phyloP scores from a whole-genome alignment of 108 stramenopile species.

The Stephanodiscus minutulus region DNA sequence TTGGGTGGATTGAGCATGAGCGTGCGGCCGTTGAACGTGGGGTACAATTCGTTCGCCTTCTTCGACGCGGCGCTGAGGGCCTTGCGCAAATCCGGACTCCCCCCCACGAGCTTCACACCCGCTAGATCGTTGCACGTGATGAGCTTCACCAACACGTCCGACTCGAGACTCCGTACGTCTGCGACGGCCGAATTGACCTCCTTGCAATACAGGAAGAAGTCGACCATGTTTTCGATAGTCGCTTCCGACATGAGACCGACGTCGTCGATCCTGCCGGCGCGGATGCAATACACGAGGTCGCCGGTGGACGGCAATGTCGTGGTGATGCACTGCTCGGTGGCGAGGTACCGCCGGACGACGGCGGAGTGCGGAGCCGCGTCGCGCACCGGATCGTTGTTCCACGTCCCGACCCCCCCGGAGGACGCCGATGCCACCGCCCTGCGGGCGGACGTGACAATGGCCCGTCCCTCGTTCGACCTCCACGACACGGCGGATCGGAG shows the following conservation, averaged over 20 bases:
- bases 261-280: constrained; percentile 86
- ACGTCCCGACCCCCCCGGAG: constrained; percentile 29
- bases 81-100: constrained; percentile 61
- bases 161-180: constrained; percentile 59
- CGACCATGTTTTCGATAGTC: constrained; percentile 59
- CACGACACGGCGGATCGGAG: constrained; percentile 57
- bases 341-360: constrained; percentile 57
- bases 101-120: constrained; percentile 72
- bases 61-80: constrained; percentile 69
- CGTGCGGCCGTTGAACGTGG: constrained; percentile 67
- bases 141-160: constrained; percentile 55
- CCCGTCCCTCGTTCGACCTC: constrained; percentile 54
- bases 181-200: constrained; percentile 75
- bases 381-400: constrained; percentile 78
- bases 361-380: constrained; percentile 57
- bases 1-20: constrained; percentile 77
- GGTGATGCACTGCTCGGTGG: constrained; percentile 52
- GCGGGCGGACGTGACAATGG: constrained; percentile 61
- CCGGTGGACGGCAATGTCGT: constrained; percentile 46
- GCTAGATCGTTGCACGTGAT: constrained; percentile 74
- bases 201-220: constrained; percentile 83
- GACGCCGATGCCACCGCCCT: constrained; percentile 53
- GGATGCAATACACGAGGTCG: constrained; percentile 81
- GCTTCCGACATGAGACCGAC: constrained; percentile 62
- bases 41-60: constrained; percentile 66